These are phyloP conservation scores for Starmerella vitae DNA, from an alignment of 805 yeast species.

Conservation along the genomic window DNA sequence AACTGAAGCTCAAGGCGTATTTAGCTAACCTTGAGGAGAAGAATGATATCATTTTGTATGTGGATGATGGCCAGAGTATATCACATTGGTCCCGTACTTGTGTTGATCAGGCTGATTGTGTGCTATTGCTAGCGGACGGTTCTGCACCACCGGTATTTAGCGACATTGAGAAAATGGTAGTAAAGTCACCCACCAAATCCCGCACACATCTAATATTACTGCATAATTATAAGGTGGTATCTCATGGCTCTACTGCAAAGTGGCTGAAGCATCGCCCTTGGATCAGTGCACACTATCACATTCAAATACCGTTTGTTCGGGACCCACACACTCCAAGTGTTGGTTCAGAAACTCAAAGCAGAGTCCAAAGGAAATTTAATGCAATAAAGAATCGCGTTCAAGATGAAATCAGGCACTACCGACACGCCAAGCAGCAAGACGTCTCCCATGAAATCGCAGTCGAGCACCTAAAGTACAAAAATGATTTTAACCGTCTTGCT, in stretches of 20 bases:
- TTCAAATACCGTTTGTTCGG: slow-evolving; percentile 42
- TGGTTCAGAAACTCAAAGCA: slow-evolving; percentile 2
- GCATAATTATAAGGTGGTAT: slow-evolving; percentile 70
- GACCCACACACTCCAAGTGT: slow-evolving; percentile 7
- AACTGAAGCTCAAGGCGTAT: slow-evolving; percentile 73
- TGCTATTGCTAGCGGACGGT: slow-evolving; percentile 80
- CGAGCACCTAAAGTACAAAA: slow-evolving; percentile 41
- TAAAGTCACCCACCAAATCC: slow-evolving; percentile 68
- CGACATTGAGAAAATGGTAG: slow-evolving; percentile 65
- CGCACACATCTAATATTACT: slow-evolving; percentile 73
- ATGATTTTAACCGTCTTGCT: slow-evolving; percentile 81
- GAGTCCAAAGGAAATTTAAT: slow-evolving; percentile 11
- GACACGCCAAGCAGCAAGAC: slow-evolving; percentile 13
- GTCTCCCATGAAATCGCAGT: slow-evolving; percentile 19
- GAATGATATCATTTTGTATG: slow-evolving; percentile 75
- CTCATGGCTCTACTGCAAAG: slow-evolving; percentile 67
- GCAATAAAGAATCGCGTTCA: slow-evolving; percentile 21
- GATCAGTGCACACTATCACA: slow-evolving; percentile 89
- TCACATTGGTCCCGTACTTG: slow-evolving; percentile 89
- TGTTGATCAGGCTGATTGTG: slow-evolving; percentile 88
- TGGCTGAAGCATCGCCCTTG: slow-evolving; percentile 82
- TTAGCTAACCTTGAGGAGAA: slow-evolving; percentile 84
- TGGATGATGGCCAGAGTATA: slow-evolving; percentile 64
- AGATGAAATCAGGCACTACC: slow-evolving; percentile 19
- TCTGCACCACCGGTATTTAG: slow-evolving; percentile 58